Evolutionary conservation across 306 rosid species (phyloP), one percentile per base, ranked within the genome.

Genomic region (Leucaena leucocephala): DNA sequence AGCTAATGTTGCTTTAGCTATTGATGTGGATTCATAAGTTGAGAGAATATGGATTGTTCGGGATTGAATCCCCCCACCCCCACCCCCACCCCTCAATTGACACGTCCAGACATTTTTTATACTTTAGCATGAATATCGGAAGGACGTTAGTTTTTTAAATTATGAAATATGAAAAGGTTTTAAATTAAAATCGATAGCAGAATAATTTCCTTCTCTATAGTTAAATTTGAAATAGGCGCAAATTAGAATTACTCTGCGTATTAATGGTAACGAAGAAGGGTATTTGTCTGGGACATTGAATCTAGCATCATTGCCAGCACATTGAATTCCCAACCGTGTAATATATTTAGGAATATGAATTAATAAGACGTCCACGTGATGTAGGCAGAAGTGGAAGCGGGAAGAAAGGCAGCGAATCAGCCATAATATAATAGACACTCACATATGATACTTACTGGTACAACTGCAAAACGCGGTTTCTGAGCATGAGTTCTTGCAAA

Each of bases 401-500:
- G 73, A 75, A 55, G 65, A 46, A 58, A 19, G 39, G 17, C 34
- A 45, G 27, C 45, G 44, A 22, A 35, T 22, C 68, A 6, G 58
- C 15, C 75, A 22, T 8, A 46, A 11, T 36, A 8, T 39, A 46
- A n/a, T 5, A n/a, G 3, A 8, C 7, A 54, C 7, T n/a, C 33
- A 17, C 27, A 54, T 42, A 36, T 34, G 35, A 62, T 14, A 38
- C 17, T 61, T 2, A 15, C 7, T 10, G 55, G 78, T 80, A 72
- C 83, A 72, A 44, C 84, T 75, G n/a, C 54, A 81, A 63, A 79
- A 87, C 91, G 88, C 82, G 85, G 82, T 85, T 82, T 80, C 85
- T 77, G 78, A 46, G 49, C 43, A n/a, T 50, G 70, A 71, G 22
- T 27, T 43, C 57, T 48, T 48, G 27, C 43, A 13, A 36, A 70